Evolutionary conservation across 257 asterid genomes (phyloP), one percentile per base, ranked within the genome.

Genomic region (Salvia miltiorrhiza): DNA sequence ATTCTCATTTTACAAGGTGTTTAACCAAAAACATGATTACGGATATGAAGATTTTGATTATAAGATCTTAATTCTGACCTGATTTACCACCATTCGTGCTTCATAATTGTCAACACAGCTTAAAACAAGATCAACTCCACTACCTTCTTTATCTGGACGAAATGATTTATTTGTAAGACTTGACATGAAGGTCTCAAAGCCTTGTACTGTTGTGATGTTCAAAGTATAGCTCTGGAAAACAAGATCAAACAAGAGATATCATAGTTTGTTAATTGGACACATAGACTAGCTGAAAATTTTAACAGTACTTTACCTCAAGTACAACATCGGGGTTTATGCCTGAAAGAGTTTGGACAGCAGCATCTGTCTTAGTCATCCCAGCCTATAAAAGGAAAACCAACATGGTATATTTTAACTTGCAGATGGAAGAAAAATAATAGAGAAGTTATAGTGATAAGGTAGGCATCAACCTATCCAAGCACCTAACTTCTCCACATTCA

Each of bases 81-180:
- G 99, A 87, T 93, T 93, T 70, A 93, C 97, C 69, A 90, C 99
- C 99, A 93, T 93, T 84, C 97, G 85, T 60, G 99, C 99, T 86
- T 93, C 99, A 74, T 93, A 93, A 84, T 93, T 93, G 82, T 93
- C 99, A 21, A 93, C 99, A 68, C 99, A 90, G 82, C 99, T 93
- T 67, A 93, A 85, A 67, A 93, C 88, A 63, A 93, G 99, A 84
- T 90, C 95, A 71, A 93, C 86, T 73, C 97, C 99, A 57, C 71
- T 65, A 58, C 90, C 97, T 78, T 85, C 96, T 80, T 82, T 87
- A 75, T 76, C 78, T 58, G 95, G 86, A 30, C 79, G 83, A 76
- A 87, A 85, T 52, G 87, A 77, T 69, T 90, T 93, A 74, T 88
- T 81, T 77, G 63, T 85, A 50, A 93, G 93, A 77, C 96, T 93